A percentile compares a stretch with the other conserved stretches of the same genome.
Conservation (phyloP, 306 rosid genomes). For the cucumber (Cucumis sativus) region DNA sequence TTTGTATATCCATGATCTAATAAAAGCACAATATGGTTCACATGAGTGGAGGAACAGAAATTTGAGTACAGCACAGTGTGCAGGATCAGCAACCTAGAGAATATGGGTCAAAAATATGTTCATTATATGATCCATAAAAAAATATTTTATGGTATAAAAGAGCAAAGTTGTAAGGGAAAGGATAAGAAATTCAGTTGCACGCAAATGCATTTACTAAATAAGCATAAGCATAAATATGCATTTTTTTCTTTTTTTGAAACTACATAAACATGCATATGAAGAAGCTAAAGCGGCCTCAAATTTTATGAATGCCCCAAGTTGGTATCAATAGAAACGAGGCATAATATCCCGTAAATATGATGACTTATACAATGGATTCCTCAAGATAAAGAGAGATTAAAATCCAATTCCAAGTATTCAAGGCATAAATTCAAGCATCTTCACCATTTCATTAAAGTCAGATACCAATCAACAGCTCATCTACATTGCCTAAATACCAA, state of each 20-base stretch:
- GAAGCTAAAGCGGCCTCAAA: not conserved
- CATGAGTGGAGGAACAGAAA: conserved; percentile 75
- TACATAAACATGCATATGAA: not conserved
- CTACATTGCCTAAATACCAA: not conserved
- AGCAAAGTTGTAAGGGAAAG: not conserved
- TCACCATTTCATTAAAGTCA: not conserved
- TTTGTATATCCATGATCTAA: conserved; percentile 90
- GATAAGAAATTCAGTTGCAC: not conserved
- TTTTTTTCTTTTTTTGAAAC: too few species aligned
- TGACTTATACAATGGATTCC: not conserved
- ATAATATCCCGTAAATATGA: not conserved
- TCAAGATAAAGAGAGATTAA: not conserved
- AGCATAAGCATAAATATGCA: not conserved
- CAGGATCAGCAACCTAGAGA: conserved; percentile 89
- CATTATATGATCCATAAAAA: not conserved
- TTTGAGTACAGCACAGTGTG: conserved; percentile 63
- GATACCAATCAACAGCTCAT: not conserved
- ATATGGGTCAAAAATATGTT: not conserved
- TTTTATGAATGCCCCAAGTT: not conserved
- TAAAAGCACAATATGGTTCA: conserved; percentile 86
- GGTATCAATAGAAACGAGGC: not conserved
- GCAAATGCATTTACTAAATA: not conserved
- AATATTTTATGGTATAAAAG: not conserved
- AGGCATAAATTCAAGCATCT: not conserved
- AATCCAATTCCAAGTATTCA: not conserved